Evolutionary conservation across 1,284 basidiomycete species (phyloP).

Genomic region (Sporisorium scitamineum): DNA sequence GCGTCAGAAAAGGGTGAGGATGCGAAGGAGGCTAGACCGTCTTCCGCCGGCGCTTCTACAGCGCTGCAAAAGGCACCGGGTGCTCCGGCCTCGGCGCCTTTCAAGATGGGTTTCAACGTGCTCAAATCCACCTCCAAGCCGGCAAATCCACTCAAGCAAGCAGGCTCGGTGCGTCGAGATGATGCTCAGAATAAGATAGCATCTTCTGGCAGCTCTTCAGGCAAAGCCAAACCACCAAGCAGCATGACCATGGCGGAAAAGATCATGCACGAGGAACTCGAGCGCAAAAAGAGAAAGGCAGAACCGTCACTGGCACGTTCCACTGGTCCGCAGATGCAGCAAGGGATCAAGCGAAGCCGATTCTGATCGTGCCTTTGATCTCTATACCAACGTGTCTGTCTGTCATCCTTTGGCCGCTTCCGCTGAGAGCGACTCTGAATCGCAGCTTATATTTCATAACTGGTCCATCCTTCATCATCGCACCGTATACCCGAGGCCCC

Average conservation of each 20-base stretch:
- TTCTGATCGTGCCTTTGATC: conserved; percentile 27
- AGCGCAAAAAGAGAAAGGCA: conserved; percentile 43
- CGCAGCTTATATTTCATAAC: neutral
- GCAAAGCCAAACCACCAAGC: conserved; percentile 34
- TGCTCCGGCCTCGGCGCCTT: conserved; percentile 12
- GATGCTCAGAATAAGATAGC: neutral
- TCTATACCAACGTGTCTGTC: neutral
- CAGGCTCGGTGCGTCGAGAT: neutral
- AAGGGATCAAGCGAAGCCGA: conserved; percentile 55
- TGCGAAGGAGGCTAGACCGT: neutral
- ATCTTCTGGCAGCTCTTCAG: conserved; percentile 8
- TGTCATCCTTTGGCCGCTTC: no score
- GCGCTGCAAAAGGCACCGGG: neutral
- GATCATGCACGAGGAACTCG: conserved; percentile 65
- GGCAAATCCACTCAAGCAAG: conserved; percentile 33
- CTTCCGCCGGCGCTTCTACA: neutral
- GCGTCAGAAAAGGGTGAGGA: neutral
- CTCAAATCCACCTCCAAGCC: conserved; percentile 50
- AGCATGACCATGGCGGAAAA: conserved; percentile 62
- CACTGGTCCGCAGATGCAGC: conserved; percentile 52
- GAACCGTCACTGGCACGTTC: conserved; percentile 12
- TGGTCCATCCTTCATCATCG: neutral
- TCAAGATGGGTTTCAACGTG: conserved; percentile 49
- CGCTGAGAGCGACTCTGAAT: neutral
- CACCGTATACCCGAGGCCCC: neutral